Evolutionary conservation across 192 early-diverging fungal species (phyloP), one percentile per base, ranked within the genome.

Genomic region (Gryganskiella cystojenkinii): DNA sequence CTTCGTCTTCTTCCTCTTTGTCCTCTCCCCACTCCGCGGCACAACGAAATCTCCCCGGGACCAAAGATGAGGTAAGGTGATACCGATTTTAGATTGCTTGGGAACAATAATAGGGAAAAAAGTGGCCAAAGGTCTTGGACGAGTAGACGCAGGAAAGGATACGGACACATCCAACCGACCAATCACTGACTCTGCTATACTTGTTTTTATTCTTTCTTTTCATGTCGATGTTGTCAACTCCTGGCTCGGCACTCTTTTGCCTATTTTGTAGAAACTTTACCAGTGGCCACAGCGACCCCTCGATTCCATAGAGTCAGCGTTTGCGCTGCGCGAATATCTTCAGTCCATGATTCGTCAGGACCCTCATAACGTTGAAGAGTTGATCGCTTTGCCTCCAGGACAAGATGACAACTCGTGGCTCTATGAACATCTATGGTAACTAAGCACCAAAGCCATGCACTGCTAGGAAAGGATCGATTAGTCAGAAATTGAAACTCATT

Each of bases 401-500:
- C 80, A 90, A 14, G 92, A 93, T 59, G 50, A 64, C 15, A 63
- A 87, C 24, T 64, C 89, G 2, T 98, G 97, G 97, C 92, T 93
- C 49, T 95, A 92, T 69, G 95, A 97, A 71, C 96, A 97, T 65
- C 81, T 97, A 67, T 86, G 95, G 89, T 95, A 79, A 31, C 3
- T 31, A 6, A 31, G 25, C 37, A 61, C 7, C n/a, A 7, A 44
- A 11, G 24, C 19, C 13, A 44, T 44, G 24, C 60, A 45, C 13
- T 6, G n/a, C 34, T 7, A 10, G 25, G 56, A 58, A 28, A 33
- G 10, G 5, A 58, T 28, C 34, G 34, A 37, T 52, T 56, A 24
- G 14, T 71, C 15, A 15, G 30, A 24, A n/a, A n/a, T n/a, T n/a
- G n/a, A n/a, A n/a, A n/a, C 40, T 7, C 25, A 34, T 71, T 20